Conservation (phyloP, 2,329 filamentous ascomycete genomes). For the Geoglossum cookeanum region DNA sequence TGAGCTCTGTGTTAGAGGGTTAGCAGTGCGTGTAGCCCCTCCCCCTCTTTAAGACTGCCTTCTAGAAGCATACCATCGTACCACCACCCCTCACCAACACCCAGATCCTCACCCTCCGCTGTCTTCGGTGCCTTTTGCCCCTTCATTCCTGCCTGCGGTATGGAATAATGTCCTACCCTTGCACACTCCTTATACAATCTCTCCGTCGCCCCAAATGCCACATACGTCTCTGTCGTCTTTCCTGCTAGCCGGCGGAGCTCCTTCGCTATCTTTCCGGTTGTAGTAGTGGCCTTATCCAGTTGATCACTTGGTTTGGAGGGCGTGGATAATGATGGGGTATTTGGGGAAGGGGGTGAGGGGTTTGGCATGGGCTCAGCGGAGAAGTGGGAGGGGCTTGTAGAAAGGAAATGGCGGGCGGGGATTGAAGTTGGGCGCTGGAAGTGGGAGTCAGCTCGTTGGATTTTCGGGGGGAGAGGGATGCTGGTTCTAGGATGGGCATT, state of each 20-base stretch:
- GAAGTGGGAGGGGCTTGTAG: neutral
- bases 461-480: neutral
- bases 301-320: neutral
- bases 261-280: neutral
- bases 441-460: neutral
- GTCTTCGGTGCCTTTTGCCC: constrained; percentile 50
- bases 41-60: neutral
- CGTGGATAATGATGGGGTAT: neutral
- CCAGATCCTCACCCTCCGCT: constrained; percentile 65
- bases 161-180: constrained; percentile 54
- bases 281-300: neutral
- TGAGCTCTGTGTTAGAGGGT: constrained; percentile 40
- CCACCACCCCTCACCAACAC: constrained; percentile 59
- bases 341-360: neutral
- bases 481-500: neutral
- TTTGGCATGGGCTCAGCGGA: neutral
- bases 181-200: constrained; percentile 59
- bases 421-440: neutral
- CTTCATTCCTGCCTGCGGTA: constrained; percentile 47
- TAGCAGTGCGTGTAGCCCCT: constrained; percentile 7
- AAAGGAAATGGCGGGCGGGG: neutral
- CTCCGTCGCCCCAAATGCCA: constrained; percentile 63
- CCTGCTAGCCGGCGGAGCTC: constrained; percentile 18
- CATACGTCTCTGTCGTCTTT: constrained; percentile 44
- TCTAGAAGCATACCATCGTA: constrained; percentile 45